Base-by-base conservation (phyloP, 495 filamentous ascomycete species). In the Lophium mytilinum region DNA sequence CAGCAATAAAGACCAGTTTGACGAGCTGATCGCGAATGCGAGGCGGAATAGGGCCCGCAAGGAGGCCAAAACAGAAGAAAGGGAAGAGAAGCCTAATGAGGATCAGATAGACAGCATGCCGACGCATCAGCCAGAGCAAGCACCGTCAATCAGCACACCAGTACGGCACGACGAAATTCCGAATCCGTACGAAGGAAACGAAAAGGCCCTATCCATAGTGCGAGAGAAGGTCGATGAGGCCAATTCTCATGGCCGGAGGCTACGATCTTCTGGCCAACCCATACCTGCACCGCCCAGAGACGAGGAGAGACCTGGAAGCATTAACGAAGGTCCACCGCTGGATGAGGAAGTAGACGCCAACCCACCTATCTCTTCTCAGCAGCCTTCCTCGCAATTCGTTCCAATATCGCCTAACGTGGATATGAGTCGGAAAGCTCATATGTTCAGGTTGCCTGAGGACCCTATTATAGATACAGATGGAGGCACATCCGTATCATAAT, bases 1-100 rank as follows among this genome's bases (percentile, higher is more conserved):
- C 14, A 84, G 72, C 51, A 84, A 98, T 73, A 80, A 80, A 18
- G 69, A 67, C 35, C 84, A 90, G 10, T 98, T 95, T 67, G 80
- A 82, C 45, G 75, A 80, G 34, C 66, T 71, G 24, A 62, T 69
- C 37, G 66, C 62, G 7, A 55, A 59, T 18, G 66, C 64, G 10
- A 55, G 62, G 54, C 64, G 57, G 55, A 60, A 63, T 33, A 55
- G 57, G 41, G 34, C 7, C 8, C 37, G 9, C 30, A n/a, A 40
- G 17, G 33, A 24, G 8, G 19, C 12, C n/a, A 33, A 37, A 39
- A 43, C 15, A 9, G 42, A 45, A 41, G 47, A 46, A 17, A 33
- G 50, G 19, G 55, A 59, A 14, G 41, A 48, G 14, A 34, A 54
- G 11, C 43, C 24, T 18, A 46, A 1, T 40, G 45, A 52, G 37